These are phyloP conservation scores for Aureobasidium sp. DNA, from an alignment of 2,329 filamentous ascomycete genomes.

Conservation along the genomic window DNA sequence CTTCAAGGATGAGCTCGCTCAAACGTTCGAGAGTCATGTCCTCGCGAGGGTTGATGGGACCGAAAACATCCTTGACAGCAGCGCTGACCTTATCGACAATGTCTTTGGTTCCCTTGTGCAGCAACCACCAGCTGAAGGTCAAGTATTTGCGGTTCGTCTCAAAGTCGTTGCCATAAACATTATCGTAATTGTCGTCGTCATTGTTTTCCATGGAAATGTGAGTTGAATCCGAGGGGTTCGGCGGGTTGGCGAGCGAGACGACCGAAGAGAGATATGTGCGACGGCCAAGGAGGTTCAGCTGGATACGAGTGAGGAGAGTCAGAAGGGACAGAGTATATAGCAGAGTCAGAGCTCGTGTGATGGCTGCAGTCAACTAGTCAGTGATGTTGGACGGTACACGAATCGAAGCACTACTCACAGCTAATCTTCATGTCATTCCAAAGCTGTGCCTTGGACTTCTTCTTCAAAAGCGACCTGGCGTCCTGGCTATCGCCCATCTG, in stretches of 20 bases:
- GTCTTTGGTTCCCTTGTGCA: slow-evolving; percentile 83
- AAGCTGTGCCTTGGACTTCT: slow-evolving; percentile 82
- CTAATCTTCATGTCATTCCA: slow-evolving; percentile 98
- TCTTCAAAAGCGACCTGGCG: slow-evolving; percentile 44
- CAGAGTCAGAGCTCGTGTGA: slow-evolving; percentile 84
- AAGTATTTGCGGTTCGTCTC: slow-evolving; percentile 93
- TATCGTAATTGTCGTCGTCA: slow-evolving; percentile 78
- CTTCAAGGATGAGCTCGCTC: slow-evolving; percentile 71
- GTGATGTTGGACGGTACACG: background rate
- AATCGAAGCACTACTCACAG: slow-evolving; percentile 50
- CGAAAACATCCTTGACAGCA: slow-evolving; percentile 87
- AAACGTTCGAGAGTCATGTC: slow-evolving; percentile 76
- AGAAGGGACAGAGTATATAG: slow-evolving; percentile 87
- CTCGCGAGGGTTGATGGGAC: slow-evolving; percentile 80
- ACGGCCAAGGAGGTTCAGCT: slow-evolving; percentile 92
- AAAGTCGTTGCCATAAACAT: slow-evolving; percentile 84
- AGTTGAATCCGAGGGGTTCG: slow-evolving; percentile 55
- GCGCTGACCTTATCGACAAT: slow-evolving; percentile 72
- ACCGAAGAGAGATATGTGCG: slow-evolving; percentile 95
- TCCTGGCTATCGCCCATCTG: slow-evolving; percentile 53
- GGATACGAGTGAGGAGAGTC: slow-evolving; percentile 85
- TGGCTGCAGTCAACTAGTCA: slow-evolving; percentile 49
- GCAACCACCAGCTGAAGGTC: slow-evolving; percentile 95
- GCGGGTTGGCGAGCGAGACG: slow-evolving; percentile 73
- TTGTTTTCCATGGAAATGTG: slow-evolving; percentile 88